Conservation (phyloP, 345 rosid species). For the Triadica sebifera region DNA sequence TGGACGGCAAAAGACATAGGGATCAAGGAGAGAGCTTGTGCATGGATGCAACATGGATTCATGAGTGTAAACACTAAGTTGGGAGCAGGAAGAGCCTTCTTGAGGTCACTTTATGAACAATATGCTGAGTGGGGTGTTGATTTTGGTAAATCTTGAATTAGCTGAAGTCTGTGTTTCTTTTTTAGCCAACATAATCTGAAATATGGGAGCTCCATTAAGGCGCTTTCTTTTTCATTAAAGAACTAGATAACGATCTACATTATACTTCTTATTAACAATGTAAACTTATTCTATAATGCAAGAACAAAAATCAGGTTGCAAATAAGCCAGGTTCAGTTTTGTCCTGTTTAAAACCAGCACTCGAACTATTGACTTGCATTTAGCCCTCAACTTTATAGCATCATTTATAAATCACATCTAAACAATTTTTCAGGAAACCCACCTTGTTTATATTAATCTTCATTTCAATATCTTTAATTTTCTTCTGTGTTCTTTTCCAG, state of each 20-base stretch:
- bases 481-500: slow-evolving; percentile 36
- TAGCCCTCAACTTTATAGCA: not conserved
- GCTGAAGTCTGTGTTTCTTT: not conserved
- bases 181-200: not conserved
- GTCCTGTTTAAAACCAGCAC: no score
- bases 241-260: not conserved
- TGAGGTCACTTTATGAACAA: slow-evolving; percentile 75
- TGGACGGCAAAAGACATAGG: slow-evolving; percentile 88
- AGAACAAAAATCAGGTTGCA: not conserved
- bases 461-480: slow-evolving; percentile 13
- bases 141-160: slow-evolving; percentile 53
- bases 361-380: not conserved
- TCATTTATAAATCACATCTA: slow-evolving; percentile 6
- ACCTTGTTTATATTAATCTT: not conserved
- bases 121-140: slow-evolving; percentile 96
- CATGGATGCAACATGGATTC: slow-evolving; percentile 88
- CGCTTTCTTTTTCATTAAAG: not conserved
- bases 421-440: not conserved
- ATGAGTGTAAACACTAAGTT: slow-evolving; percentile 74
- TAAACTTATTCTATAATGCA: not conserved
- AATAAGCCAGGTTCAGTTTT: not conserved
- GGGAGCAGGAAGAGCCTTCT: slow-evolving; percentile 83
- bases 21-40: slow-evolving; percentile 76
- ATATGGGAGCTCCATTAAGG: not conserved
- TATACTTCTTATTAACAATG: not conserved